phyloP scores from a whole-genome alignment of 2,329 filamentous ascomycete genomes.

The Penicillium brasilianum region DNA sequence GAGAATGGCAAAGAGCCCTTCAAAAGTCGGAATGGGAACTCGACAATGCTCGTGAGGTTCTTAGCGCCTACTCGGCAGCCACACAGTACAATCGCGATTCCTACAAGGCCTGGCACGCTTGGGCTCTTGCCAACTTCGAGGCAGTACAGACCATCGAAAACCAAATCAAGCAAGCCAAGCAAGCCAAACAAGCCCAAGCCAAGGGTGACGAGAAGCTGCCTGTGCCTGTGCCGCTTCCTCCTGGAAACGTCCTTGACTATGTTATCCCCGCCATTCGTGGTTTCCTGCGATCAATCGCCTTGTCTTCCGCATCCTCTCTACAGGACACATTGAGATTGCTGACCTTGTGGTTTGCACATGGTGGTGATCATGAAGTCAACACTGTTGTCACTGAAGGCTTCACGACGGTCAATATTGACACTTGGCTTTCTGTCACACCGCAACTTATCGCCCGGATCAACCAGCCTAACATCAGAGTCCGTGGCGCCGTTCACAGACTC shows the following conservation, averaged over 20 bases:
- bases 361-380: constrained; percentile 86
- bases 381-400: constrained; percentile 88
- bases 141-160: constrained; percentile 83
- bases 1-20: constrained; percentile 89
- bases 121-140: constrained; percentile 98
- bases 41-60: constrained; percentile 82
- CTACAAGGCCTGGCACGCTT: constrained; percentile 99
- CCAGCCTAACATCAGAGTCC: constrained; percentile 86
- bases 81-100: constrained; percentile 93
- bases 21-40: constrained; percentile 89
- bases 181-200: constrained; percentile 58
- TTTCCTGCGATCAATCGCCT: constrained; percentile 95
- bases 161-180: constrained; percentile 54
- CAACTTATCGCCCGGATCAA: constrained; percentile 98
- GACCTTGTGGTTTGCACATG: constrained; percentile 95
- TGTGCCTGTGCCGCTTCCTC: constrained; percentile 57
- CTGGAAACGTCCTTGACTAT: constrained; percentile 76
- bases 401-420: constrained; percentile 89
- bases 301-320: constrained; percentile 88
- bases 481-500: constrained; percentile 88
- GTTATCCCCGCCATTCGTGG: constrained; percentile 93
- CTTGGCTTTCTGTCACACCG: constrained; percentile 97
- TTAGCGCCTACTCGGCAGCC: constrained; percentile 88
- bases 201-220: constrained; percentile 49
- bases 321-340: constrained; percentile 93